Conservation (phyloP, 2,329 filamentous ascomycete genomes). For the Aphanoascus verrucosus region DNA sequence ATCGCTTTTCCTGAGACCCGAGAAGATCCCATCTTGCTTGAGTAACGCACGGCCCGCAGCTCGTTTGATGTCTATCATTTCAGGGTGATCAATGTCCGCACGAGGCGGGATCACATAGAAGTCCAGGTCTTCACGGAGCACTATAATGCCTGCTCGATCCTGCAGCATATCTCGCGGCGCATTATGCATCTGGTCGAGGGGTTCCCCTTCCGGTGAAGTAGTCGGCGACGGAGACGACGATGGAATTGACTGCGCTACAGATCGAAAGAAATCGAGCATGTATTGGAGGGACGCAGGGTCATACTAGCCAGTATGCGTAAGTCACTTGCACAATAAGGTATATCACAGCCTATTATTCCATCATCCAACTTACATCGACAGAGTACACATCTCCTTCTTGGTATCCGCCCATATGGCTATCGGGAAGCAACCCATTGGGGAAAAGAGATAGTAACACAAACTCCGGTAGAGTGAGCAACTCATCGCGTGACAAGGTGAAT, state of each 20-base stretch:
- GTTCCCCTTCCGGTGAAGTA: conserved; percentile 49
- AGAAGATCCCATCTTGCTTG: conserved; percentile 89
- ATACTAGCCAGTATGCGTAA: conserved; percentile 53
- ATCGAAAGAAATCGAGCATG: conserved; percentile 97
- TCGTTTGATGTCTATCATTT: conserved; percentile 95
- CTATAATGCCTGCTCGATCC: conserved; percentile 89
- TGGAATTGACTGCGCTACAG: conserved; percentile 84
- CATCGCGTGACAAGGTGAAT: conserved; percentile 89
- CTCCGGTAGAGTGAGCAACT: conserved; percentile 88
- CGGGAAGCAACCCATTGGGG: conserved; percentile 93
- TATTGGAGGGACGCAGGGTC: conserved; percentile 93
- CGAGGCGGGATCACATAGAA: conserved; percentile 92
- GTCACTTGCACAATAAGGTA: not conserved
- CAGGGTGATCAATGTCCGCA: conserved; percentile 68
- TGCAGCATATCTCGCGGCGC: conserved; percentile 67
- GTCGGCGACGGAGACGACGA: conserved; percentile 57
- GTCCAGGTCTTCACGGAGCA: conserved; percentile 88
- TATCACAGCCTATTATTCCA: not conserved
- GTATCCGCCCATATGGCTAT: conserved; percentile 89
- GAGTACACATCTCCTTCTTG: conserved; percentile 89
- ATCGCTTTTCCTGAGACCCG: conserved; percentile 85
- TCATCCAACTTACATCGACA: conserved; percentile 85
- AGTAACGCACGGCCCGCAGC: conserved; percentile 79
- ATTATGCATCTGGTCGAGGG: conserved; percentile 58
- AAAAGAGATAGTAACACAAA: conserved; percentile 97